Evolutionary conservation across 108 stramenopile genomes (phyloP), one percentile per base, ranked within the genome.

Genomic region (Aurantiochytrium sp.): DNA sequence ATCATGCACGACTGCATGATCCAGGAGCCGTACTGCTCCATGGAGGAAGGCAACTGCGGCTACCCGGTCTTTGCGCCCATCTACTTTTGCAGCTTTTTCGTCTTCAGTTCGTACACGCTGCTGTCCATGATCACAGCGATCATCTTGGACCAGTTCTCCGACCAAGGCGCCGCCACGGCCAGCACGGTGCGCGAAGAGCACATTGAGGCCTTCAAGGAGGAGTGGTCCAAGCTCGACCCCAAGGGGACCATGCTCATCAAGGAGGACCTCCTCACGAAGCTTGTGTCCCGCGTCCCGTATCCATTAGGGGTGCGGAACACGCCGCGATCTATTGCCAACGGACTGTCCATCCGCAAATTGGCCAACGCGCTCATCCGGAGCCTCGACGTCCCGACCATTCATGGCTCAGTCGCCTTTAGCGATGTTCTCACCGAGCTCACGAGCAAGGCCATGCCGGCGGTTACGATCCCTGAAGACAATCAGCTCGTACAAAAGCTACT

Each of bases 1-100:
- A 55, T 91, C 48, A 91, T 91, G 90, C 87, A 91, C 87, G 85
- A 86, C 45, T 41, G 88, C 24, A 52, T 53, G 53, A 73, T 85
- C 54, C 37, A 50, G 37, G 55, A 55, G 19, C 55, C 37, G 27
- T 32, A 37, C 55, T 36, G 37, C 4, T 41, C 39, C 10, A 17
- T 12, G 21, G 59, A 65, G 1, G 27, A 15, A 34, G 59, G 59
- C 27, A 55, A 55, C 45, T 87, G 87, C 36, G 90, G 88, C 4
- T 37, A 86, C 89, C 30, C 17, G 2, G 55, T 87, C 21, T 37
- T 87, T 42, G 65, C 87, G 4, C 54, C 50, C 32, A 15, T 55
- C 4, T 89, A 81, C 81, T 89, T 89, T 45, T n/a, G 10, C 37
- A 34, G 41, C 2, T 89, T 89, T 52, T 37, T 45, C 17, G 12